Evolutionary conservation across 2,329 filamentous ascomycete species (phyloP).

Genomic region (Macroventuria anomochaeta): DNA sequence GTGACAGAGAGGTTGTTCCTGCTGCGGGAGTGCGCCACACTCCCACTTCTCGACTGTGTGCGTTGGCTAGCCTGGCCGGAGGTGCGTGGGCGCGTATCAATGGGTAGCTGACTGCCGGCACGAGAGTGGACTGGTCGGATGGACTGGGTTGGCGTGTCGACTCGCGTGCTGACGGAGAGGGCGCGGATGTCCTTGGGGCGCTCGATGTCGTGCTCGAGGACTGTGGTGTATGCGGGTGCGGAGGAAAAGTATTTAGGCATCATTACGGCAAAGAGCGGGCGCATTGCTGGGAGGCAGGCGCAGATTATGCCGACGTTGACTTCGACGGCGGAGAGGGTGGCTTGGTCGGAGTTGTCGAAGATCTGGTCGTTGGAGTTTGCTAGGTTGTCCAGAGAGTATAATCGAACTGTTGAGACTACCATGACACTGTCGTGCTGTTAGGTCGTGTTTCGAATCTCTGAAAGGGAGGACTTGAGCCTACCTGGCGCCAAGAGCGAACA

Average conservation of each 20-base stretch:
- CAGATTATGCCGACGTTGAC: constrained; percentile 45
- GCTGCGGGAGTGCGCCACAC: neutral
- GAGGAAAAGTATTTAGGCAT: constrained; percentile 49
- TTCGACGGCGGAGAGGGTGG: constrained; percentile 43
- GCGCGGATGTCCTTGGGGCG: constrained; percentile 24
- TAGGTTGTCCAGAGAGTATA: constrained; percentile 39
- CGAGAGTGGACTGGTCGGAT: constrained; percentile 15
- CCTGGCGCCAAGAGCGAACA: constrained; percentile 50
- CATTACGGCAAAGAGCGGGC: constrained; percentile 42
- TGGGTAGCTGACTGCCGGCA: constrained; percentile 10
- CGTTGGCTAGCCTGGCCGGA: constrained; percentile 2
- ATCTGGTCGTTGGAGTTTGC: constrained; percentile 39
- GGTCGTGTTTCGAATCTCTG: neutral
- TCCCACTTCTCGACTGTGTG: constrained; percentile 21
- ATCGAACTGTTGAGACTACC: constrained; percentile 43
- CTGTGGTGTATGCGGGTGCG: constrained; percentile 22
- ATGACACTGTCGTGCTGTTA: constrained; percentile 34
- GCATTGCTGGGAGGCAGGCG: constrained; percentile 46
- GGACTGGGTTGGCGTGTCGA: constrained; percentile 13
- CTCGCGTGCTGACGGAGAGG: constrained; percentile 16
- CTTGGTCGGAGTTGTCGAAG: constrained; percentile 43
- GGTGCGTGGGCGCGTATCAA: constrained; percentile 8
- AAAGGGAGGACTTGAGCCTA: constrained; percentile 25
- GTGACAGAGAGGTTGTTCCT: constrained; percentile 3
- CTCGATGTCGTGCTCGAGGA: constrained; percentile 29